These are phyloP conservation scores for Xerocomus amazonicus DNA, from an alignment of 1,284 basidiomycete species.

Conservation along the genomic window DNA sequence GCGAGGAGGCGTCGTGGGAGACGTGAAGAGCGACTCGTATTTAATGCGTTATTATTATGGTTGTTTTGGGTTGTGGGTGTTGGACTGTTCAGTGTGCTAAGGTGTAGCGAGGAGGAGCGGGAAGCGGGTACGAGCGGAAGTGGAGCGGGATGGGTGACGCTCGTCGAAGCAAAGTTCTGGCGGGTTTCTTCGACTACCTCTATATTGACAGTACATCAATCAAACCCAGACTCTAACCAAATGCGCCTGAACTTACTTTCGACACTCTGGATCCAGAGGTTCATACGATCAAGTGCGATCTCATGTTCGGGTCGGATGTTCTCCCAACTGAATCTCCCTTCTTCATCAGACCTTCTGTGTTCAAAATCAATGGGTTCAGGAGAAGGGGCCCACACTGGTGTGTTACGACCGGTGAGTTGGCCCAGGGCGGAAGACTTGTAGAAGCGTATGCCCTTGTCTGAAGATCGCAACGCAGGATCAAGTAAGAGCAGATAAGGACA, in stretches of 20 bases:
- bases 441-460: constrained; percentile 45
- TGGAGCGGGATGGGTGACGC: constrained; percentile 46
- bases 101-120: constrained; percentile 42
- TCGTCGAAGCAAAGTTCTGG: constrained; percentile 58
- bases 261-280: constrained; percentile 72
- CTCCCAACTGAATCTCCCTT: constrained; percentile 35
- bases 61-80: constrained; percentile 2
- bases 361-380: constrained; percentile 35
- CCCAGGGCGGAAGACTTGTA: constrained; percentile 51
- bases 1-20: constrained; percentile 59
- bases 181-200: constrained; percentile 74
- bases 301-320: constrained; percentile 33
- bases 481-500: neutral
- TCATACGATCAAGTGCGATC: constrained; percentile 61
- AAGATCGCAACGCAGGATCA: neutral
- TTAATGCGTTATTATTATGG: constrained; percentile 3
- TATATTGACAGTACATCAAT: constrained; percentile 30
- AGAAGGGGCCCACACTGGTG: constrained; percentile 36
- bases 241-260: constrained; percentile 55
- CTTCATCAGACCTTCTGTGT: constrained; percentile 31
- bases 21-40: constrained; percentile 44
- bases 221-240: neutral
- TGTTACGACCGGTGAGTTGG: constrained; percentile 41
- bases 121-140: constrained; percentile 55
- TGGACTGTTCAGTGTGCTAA: constrained; percentile 3